Evolutionary conservation across 2,329 filamentous ascomycete species (phyloP), one percentile per base, ranked within the genome.

Genomic region (Diaporthe citrichinensis): DNA sequence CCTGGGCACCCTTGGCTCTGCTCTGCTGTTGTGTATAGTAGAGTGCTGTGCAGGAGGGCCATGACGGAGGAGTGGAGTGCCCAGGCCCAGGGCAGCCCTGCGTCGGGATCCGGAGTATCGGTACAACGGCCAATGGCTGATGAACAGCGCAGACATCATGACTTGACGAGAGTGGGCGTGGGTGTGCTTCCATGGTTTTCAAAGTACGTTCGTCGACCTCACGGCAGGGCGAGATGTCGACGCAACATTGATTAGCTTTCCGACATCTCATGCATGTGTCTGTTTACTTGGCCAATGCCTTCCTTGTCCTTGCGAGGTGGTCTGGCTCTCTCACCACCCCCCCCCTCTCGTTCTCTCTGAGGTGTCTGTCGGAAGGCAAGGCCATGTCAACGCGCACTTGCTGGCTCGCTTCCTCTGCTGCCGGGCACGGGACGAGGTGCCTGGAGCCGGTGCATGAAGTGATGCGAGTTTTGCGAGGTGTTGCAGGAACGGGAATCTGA

Each of bases 111-210:
- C 71, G 59, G 53, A 55, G 58, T 51, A 31, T 55, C 46, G 59
- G 53, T 41, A 36, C 53, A n/a, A 58, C 28, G 57, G 44, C 71
- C 71, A 73, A 65, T 65, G 44, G 44, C 20, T 20, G 59, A 73
- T 31, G 59, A 65, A 73, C 71, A 73, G 71, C 71, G 58, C 71
- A 73, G 34, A 61, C 25, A 41, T 25, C 51, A 34, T 58, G 51
- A 28, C 51, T 46, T 41, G 41, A 57, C 39, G 4, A 49, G 39
- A 34, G 28, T 20, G 25, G 9, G 36, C 17, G 41, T 34, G 36
- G 20, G 61, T n/a, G 28, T 49, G 15, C 57, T 58, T 17, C 31
- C 31, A 39, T 39, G 14, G 57, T 36, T 31, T 57, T 31, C 53
- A 17, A 7, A 55, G 25, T 15, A 28, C 28, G 8, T 58, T 23